phyloP scores from a whole-genome alignment of 2,329 filamentous ascomycete species.

The Ceratocystis ficicola region DNA sequence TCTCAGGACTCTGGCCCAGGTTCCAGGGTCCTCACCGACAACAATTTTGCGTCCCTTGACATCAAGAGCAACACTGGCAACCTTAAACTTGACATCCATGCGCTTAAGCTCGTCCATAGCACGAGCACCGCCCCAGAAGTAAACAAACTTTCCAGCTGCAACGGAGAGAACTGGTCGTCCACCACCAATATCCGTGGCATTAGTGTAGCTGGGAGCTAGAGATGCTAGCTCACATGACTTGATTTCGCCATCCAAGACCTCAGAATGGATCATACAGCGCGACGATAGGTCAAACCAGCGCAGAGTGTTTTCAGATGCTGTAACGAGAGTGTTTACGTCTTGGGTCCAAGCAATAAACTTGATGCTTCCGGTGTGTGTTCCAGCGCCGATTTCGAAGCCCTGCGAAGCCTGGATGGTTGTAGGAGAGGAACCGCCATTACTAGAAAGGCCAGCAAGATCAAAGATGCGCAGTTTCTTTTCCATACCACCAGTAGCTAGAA shows the following conservation, averaged over 20 bases:
- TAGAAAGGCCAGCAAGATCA: constrained; percentile 55
- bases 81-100: constrained; percentile 66
- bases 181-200: constrained; percentile 50
- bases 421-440: constrained; percentile 26
- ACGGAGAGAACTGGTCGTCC: constrained; percentile 69
- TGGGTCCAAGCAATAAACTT: constrained; percentile 93
- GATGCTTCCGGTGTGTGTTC: constrained; percentile 75
- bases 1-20: constrained; percentile 91
- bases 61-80: constrained; percentile 83
- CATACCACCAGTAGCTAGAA: constrained; percentile 84
- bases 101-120: constrained; percentile 66
- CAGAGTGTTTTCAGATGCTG: constrained; percentile 80
- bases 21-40: constrained; percentile 81
- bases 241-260: constrained; percentile 70
- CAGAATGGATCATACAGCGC: constrained; percentile 61
- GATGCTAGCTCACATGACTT: constrained; percentile 83
- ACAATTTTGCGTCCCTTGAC: constrained; percentile 70
- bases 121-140: constrained; percentile 71
- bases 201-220: constrained; percentile 46
- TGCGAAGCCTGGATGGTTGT: constrained; percentile 42
- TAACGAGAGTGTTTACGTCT: constrained; percentile 78
- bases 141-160: constrained; percentile 84
- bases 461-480: constrained; percentile 96
- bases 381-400: constrained; percentile 77
- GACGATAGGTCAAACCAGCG: constrained; percentile 88